Conservation (phyloP, 345 rosid species). For the Fremontodendron californicum region DNA sequence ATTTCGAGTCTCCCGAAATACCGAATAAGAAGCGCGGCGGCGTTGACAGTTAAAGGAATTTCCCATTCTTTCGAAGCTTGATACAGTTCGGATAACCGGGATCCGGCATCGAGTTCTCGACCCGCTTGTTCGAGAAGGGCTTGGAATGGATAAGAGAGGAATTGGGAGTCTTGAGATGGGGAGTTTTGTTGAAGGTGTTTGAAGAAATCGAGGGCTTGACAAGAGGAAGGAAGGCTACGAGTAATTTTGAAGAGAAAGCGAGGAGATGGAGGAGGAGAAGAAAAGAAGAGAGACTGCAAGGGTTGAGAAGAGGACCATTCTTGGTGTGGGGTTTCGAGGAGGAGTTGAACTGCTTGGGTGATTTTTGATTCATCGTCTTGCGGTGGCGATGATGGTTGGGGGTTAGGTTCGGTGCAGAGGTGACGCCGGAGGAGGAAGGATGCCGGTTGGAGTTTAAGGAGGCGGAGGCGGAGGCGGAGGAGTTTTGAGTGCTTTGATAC, state of each 20-base stretch:
- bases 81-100: slow-evolving; percentile 41
- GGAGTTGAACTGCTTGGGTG: slow-evolving; percentile 35
- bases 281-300: slow-evolving; percentile 38
- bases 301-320: slow-evolving; percentile 51
- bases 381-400: slow-evolving; percentile 2
- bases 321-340: slow-evolving; percentile 43
- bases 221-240: slow-evolving; percentile 45
- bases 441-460: slow-evolving; percentile 4
- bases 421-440: slow-evolving; percentile 17
- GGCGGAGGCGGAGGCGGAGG: slow-evolving; percentile 10
- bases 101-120: slow-evolving; percentile 33
- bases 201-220: slow-evolving; percentile 55
- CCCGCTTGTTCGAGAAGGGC: slow-evolving; percentile 57
- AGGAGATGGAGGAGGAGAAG: slow-evolving; percentile 34
- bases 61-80: slow-evolving; percentile 44
- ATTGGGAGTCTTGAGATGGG: slow-evolving; percentile 20
- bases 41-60: slow-evolving; percentile 41
- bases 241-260: slow-evolving; percentile 40
- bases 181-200: slow-evolving; percentile 36
- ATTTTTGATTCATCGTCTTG: slow-evolving; percentile 31
- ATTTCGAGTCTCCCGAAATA: slow-evolving; percentile 43
- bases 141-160: slow-evolving; percentile 49
- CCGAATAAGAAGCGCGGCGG: slow-evolving; percentile 47
- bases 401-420: slow-evolving; percentile 26
- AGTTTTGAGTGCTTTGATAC: slow-evolving; percentile 25